phyloP scores from a whole-genome alignment of 345 rosid genomes.

The Citropsis articulata region DNA sequence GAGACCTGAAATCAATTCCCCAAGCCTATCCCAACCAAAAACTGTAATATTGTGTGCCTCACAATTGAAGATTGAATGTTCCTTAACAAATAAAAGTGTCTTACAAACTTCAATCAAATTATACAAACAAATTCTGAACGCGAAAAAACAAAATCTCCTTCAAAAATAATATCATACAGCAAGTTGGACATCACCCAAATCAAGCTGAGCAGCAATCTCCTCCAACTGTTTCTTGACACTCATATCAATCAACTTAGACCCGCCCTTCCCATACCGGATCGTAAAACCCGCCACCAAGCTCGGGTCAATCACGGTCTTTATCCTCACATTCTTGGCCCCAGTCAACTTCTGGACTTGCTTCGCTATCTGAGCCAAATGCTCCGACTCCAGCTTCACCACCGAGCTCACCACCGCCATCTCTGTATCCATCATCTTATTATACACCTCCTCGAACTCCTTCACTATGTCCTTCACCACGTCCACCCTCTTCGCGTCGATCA shows the following conservation, averaged over 20 bases:
- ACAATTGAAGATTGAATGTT: no score
- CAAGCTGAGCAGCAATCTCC: constrained; percentile 79
- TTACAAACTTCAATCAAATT: neutral
- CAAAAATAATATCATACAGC: constrained; percentile 30
- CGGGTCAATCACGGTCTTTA: constrained; percentile 75
- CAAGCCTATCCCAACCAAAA: no score
- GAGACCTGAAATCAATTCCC: no score
- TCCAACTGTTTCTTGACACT: constrained; percentile 95
- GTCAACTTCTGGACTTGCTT: constrained; percentile 93
- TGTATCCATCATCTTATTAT: constrained; percentile 65
- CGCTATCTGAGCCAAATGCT: constrained; percentile 81
- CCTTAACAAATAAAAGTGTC: neutral
- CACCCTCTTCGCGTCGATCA: constrained; percentile 64
- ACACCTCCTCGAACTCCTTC: constrained; percentile 66
- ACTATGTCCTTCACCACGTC: constrained; percentile 61
- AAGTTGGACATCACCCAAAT: constrained; percentile 68
- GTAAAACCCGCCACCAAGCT: constrained; percentile 92
- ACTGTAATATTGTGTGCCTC: no score
- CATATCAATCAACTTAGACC: constrained; percentile 89
- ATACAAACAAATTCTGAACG: neutral
- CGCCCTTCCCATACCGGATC: constrained; percentile 64
- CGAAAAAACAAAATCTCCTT: neutral
- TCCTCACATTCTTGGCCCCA: constrained; percentile 80
- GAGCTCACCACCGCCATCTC: constrained; percentile 80
- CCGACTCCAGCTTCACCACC: constrained; percentile 73